Evolutionary conservation across 495 filamentous ascomycete species (phyloP).

Genomic region (Trichoderma virens): DNA sequence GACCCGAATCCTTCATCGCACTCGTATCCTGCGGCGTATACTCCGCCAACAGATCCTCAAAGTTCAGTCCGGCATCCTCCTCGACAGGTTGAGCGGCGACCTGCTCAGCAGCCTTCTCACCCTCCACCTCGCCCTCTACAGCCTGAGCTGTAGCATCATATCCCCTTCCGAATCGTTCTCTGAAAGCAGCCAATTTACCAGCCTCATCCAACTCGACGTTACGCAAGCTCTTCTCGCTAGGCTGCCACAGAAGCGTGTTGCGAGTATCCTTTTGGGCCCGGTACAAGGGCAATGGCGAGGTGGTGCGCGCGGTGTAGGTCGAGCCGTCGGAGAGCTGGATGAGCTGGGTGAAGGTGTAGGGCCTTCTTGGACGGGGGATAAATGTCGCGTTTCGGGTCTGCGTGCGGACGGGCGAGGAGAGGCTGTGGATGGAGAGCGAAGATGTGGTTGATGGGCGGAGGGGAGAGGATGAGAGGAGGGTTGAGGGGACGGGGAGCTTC

Average conservation of each 20-base stretch:
- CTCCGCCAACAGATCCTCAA: slow-evolving; percentile 64
- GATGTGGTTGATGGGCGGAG: slow-evolving; percentile 16
- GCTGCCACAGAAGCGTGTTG: slow-evolving; percentile 89
- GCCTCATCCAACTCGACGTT: slow-evolving; percentile 96
- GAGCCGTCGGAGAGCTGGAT: slow-evolving; percentile 88
- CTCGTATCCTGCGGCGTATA: slow-evolving; percentile 38
- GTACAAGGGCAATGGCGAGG: slow-evolving; percentile 72
- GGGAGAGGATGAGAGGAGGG: slow-evolving; percentile 15
- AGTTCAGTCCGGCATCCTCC: slow-evolving; percentile 35
- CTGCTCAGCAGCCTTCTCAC: slow-evolving; percentile 19
- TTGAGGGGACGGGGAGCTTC: slow-evolving; percentile 20
- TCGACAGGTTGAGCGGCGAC: not conserved
- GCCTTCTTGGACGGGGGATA: slow-evolving; percentile 75
- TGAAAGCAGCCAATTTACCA: slow-evolving; percentile 77
- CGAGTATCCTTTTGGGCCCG: slow-evolving; percentile 72
- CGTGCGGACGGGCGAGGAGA: slow-evolving; percentile 18
- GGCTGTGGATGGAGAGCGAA: slow-evolving; percentile 34
- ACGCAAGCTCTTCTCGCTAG: slow-evolving; percentile 61
- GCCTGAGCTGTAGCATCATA: slow-evolving; percentile 30
- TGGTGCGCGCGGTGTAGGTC: slow-evolving; percentile 82
- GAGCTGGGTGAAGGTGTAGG: slow-evolving; percentile 95
- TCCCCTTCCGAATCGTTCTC: slow-evolving; percentile 70
- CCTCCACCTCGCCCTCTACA: slow-evolving; percentile 20
- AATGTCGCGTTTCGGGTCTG: slow-evolving; percentile 76
- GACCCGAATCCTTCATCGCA: not conserved